Percentiles rank a stretch among this genome's conserved stretches.
Evolutionary conservation across 306 rosid genomes (phyloP).

Genomic region (Luffa acutangula): DNA sequence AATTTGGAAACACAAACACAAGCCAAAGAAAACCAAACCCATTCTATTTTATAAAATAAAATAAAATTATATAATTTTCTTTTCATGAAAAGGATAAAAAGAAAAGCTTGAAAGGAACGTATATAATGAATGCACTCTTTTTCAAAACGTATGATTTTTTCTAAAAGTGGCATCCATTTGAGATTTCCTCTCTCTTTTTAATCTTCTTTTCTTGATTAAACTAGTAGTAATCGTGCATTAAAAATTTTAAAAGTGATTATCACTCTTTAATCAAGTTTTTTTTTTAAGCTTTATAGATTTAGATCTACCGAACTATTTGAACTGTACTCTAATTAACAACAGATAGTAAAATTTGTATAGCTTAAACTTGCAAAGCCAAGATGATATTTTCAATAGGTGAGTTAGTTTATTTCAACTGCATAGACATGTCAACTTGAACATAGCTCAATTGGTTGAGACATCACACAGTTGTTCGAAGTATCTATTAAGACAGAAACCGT

Average conservation of each 20-base stretch:
- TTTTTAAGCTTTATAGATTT: neutral
- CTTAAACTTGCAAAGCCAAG: too few relatives aligned
- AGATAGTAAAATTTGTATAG: too few relatives aligned
- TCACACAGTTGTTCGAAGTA: too few relatives aligned
- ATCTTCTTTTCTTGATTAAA: neutral
- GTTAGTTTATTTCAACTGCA: too few relatives aligned
- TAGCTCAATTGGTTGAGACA: too few relatives aligned
- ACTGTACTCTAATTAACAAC: neutral
- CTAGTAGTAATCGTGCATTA: neutral
- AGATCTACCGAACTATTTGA: neutral
- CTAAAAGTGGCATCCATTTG: neutral
- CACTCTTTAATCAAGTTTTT: neutral
- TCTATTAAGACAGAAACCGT: too few relatives aligned
- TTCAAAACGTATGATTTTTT: neutral
- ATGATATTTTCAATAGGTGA: too few relatives aligned
- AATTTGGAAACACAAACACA: too few relatives aligned
- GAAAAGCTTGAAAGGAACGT: neutral
- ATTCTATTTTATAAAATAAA: neutral
- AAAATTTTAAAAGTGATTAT: neutral
- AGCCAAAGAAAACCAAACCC: neutral
- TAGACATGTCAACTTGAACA: too few relatives aligned
- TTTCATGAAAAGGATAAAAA: slow-evolving; percentile 1
- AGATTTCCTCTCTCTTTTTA: neutral
- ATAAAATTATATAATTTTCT: neutral
- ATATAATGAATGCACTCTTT: neutral